Percentiles rank a stretch among this genome's conserved stretches.
Conservation (phyloP, 441 rosid species). For the California macrophylla region DNA sequence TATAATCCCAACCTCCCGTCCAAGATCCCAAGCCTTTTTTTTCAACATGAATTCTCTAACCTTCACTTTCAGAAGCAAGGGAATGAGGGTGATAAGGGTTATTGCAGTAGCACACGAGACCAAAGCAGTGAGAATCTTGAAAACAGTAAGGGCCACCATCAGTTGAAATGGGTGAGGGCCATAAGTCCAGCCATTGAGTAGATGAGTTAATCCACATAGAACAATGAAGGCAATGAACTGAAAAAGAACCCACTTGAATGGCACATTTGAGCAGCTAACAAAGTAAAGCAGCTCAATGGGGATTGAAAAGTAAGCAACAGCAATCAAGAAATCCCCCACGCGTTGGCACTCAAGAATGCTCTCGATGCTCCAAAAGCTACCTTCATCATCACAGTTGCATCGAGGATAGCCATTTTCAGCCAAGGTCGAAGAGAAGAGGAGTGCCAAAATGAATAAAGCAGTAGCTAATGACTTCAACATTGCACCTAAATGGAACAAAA, state of each 20-base stretch:
- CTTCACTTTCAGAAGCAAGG: slow-evolving; percentile 85
- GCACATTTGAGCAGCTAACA: slow-evolving; percentile 83
- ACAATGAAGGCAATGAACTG: slow-evolving; percentile 94
- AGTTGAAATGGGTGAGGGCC: slow-evolving; percentile 73
- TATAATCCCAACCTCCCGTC: slow-evolving; percentile 77
- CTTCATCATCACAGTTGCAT: slow-evolving; percentile 91
- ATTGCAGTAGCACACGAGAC: slow-evolving; percentile 94
- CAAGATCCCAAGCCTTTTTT: slow-evolving; percentile 84
- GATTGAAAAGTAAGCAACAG: slow-evolving; percentile 90
- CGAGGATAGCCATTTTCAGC: slow-evolving; percentile 40
- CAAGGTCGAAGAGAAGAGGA: slow-evolving; percentile 30
- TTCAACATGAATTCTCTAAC: slow-evolving; percentile 84
- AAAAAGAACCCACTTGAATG: slow-evolving; percentile 93
- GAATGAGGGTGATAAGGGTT: slow-evolving; percentile 75
- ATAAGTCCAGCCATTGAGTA: slow-evolving; percentile 88
- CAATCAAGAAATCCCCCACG: slow-evolving; percentile 88
- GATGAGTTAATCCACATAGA: slow-evolving; percentile 90
- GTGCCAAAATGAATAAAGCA: slow-evolving; percentile 37
- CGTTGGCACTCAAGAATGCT: slow-evolving; percentile 67
- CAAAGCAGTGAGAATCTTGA: slow-evolving; percentile 83
- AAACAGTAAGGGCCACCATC: slow-evolving; percentile 75
- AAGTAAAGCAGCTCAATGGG: slow-evolving; percentile 89
- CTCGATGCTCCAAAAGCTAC: slow-evolving; percentile 63
- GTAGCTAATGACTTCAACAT: slow-evolving; percentile 45
- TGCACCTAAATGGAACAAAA: slow-evolving; percentile 31